Conservation (phyloP, 2,329 filamentous ascomycete genomes). For the Alternaria burnsii region DNA sequence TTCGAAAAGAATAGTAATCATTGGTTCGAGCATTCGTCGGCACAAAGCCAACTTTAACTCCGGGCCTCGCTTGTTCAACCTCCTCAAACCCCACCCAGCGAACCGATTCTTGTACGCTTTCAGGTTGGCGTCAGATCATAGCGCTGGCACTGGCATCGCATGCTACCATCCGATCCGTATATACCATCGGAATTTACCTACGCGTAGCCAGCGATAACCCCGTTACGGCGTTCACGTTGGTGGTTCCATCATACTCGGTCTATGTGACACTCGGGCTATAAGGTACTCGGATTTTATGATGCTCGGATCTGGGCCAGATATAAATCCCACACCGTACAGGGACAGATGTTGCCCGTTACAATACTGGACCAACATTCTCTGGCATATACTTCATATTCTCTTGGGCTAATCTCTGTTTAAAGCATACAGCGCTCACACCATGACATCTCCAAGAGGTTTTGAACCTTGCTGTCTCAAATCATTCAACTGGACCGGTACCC, state of each 20-base stretch:
- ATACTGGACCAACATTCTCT: too few relatives aligned
- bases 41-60: background rate
- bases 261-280: background rate
- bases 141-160: background rate
- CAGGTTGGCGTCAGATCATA: background rate
- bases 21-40: background rate
- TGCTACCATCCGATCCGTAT: background rate
- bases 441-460: constrained; percentile 9
- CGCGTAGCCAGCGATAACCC: background rate
- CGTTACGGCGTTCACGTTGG: background rate
- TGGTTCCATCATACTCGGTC: background rate
- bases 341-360: too few relatives aligned
- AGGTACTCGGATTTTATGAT: background rate
- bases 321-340: background rate
- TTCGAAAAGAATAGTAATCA: background rate
- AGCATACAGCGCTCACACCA: background rate
- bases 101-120: background rate
- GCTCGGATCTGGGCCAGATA: background rate
- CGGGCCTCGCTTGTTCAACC: background rate
- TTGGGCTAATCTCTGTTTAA: background rate
- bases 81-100: background rate
- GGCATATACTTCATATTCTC: background rate
- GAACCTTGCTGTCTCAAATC: constrained; percentile 40
- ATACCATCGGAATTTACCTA: background rate
- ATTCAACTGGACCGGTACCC: constrained; percentile 48